A percentile compares a stretch with the other conserved stretches of the same genome.
These are phyloP conservation scores for Geotrichum phurueaensis DNA, from an alignment of 1,139 yeast species.

Conservation along the genomic window DNA sequence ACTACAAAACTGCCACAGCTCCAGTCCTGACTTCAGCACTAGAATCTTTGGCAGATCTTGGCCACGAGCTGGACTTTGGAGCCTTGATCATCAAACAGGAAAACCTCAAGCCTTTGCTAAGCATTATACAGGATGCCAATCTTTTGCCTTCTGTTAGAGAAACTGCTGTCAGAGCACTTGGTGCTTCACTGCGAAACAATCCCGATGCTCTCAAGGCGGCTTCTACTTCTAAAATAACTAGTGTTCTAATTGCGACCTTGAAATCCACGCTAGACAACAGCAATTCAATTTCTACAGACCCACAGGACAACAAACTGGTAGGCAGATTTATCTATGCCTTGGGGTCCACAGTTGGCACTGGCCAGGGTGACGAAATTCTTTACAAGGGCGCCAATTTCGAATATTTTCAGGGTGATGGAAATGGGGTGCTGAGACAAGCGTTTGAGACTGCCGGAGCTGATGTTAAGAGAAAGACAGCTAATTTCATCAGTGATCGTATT, in stretches of 20 bases:
- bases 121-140: slow-evolving; percentile 23
- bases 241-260: slow-evolving; percentile 1
- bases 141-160: slow-evolving; percentile 26
- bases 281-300: not conserved
- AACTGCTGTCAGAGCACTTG: slow-evolving; percentile 33
- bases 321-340: slow-evolving; percentile 31
- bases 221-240: slow-evolving; percentile 16
- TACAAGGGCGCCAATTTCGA: slow-evolving; percentile 14
- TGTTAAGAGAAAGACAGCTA: slow-evolving; percentile 16
- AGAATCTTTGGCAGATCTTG: slow-evolving; percentile 49
- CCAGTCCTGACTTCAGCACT: slow-evolving; percentile 33
- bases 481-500: slow-evolving; percentile 16
- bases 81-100: slow-evolving; percentile 35
- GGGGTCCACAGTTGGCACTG: slow-evolving; percentile 27
- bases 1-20: slow-evolving; percentile 14
- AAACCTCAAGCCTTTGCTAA: slow-evolving; percentile 25
- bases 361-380: slow-evolving; percentile 3
- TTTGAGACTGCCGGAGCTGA: slow-evolving; percentile 16
- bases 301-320: slow-evolving; percentile 18
- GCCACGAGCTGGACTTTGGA: slow-evolving; percentile 65
- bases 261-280: not conserved
- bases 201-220: slow-evolving; percentile 49
- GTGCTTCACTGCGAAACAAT: slow-evolving; percentile 57
- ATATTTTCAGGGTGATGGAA: slow-evolving; percentile 24
- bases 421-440: slow-evolving; percentile 20